These are phyloP conservation scores for Gossypium laxum DNA, from an alignment of 441 rosid species.

Conservation along the genomic window DNA sequence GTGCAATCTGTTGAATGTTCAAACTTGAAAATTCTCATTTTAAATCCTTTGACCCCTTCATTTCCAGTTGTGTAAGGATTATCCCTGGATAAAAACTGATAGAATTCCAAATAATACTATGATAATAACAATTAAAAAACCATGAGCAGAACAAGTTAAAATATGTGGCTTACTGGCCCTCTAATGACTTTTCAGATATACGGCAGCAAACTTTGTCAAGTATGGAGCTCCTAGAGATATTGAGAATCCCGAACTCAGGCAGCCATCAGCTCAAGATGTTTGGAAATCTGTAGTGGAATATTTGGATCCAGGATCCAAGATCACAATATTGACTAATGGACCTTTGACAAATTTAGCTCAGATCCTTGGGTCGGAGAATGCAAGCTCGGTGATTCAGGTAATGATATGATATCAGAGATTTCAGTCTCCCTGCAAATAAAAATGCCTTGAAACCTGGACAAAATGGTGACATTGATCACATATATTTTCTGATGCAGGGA, in stretches of 20 bases:
- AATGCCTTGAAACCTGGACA: not conserved
- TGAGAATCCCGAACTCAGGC: constrained; percentile 56
- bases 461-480: not conserved
- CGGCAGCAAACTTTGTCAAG: constrained; percentile 53
- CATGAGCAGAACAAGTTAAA: not conserved
- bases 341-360: constrained; percentile 75
- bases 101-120: not conserved
- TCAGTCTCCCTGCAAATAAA: not conserved
- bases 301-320: constrained; percentile 35
- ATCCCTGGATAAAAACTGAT: not conserved
- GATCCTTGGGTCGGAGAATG: constrained; percentile 31
- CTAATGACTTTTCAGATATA: constrained; percentile 35
- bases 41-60: not conserved
- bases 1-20: not conserved
- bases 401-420: constrained; percentile 1
- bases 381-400: constrained; percentile 52
- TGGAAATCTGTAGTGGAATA: constrained; percentile 43
- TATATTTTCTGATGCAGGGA: constrained; percentile 34
- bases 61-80: not conserved
- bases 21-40: not conserved
- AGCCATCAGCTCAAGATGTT: constrained; percentile 58
- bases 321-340: constrained; percentile 66
- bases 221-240: constrained; percentile 64
- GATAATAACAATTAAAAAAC: not conserved
- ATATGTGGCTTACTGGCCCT: constrained; percentile 14